phyloP scores from a whole-genome alignment of 768 basidiomycete genomes.

The Leccinum broughii region DNA sequence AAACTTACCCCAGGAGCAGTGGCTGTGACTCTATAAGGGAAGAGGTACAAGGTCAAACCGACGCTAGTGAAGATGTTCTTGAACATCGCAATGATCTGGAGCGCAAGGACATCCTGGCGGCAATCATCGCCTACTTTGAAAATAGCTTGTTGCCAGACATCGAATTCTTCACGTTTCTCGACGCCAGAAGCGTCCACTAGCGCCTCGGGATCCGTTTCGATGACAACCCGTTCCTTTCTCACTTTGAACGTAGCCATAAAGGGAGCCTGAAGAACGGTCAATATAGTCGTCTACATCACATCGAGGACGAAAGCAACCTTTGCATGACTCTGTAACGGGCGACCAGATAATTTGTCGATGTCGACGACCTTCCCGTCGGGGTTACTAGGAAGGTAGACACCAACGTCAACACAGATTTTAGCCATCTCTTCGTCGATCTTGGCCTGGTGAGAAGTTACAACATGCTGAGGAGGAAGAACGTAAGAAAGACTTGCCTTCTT shows the following conservation, averaged over 20 bases:
- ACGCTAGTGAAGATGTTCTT: constrained; percentile 93
- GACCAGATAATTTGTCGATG: constrained; percentile 93
- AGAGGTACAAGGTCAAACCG: constrained; percentile 88
- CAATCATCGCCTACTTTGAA: constrained; percentile 99
- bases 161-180: constrained; percentile 65
- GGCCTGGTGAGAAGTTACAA: constrained; percentile 49
- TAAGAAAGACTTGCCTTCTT: constrained; percentile 68
- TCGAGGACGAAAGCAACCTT: constrained; percentile 55
- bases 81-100: constrained; percentile 99
- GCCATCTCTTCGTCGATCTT: constrained; percentile 99
- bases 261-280: constrained; percentile 66
- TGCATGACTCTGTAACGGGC: constrained; percentile 95
- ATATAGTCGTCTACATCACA: neutral
- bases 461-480: neutral
- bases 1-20: constrained; percentile 96
- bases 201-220: constrained; percentile 72
- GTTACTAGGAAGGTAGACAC: constrained; percentile 96
- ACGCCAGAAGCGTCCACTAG: constrained; percentile 62
- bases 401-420: constrained; percentile 89
- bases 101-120: constrained; percentile 94
- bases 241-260: constrained; percentile 99
- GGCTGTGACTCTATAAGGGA: constrained; percentile 95
- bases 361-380: constrained; percentile 97
- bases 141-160: constrained; percentile 97
- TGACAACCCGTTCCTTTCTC: constrained; percentile 72